Base-by-base conservation (phyloP, 2,329 filamentous ascomycete species). In the Cercospora berteroae region DNA sequence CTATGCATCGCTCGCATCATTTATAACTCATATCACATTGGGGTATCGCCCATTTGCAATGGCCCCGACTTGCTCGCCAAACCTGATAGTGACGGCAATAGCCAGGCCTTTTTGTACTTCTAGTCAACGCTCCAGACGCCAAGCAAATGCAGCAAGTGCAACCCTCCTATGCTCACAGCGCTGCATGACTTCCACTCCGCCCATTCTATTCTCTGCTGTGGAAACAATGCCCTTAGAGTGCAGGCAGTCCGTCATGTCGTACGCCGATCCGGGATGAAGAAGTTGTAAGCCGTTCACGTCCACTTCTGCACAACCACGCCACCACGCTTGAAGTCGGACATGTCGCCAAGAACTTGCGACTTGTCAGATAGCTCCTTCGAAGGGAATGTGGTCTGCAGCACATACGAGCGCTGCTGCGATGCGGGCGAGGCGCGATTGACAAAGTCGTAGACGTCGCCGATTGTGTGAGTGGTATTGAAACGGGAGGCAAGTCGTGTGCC, bases 321-420 rank as follows among this genome's bases (percentile, higher is more conserved):
- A 25, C 84, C 84, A 13, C 83, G 78, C 79, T 83, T 83, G 73
- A 84, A 82, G 67, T 84, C 82, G 3, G 77, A 69, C 75, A 84
- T 78, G 61, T 84, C 84, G 50, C 80, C 83, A 69, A 82, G 73
- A 64, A 76, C 80, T 70, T 77, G 78, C 57, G 77, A 74, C 78
- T 89, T 89, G 74, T 95, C 90, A 1, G 85, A 88, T 70, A 94
- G 86, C 63, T 94, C 90, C 80, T 92, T 93, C 75, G 88, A 92
- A 4, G 92, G 92, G 79, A 95, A 95, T 0, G 91, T 94, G 0
- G 92, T 95, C 70, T 90, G 90, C 52, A 96, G 82, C 2, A 92
- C 89, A 84, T 90, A 95, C 4, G 84, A 74, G n/a, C 91, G 85
- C 44, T 79, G 76, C 31, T 81, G 81, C 60, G 86, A 85, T 6